Conservation (phyloP, 257 asterid genomes). For the Cruciata laevipes region DNA sequence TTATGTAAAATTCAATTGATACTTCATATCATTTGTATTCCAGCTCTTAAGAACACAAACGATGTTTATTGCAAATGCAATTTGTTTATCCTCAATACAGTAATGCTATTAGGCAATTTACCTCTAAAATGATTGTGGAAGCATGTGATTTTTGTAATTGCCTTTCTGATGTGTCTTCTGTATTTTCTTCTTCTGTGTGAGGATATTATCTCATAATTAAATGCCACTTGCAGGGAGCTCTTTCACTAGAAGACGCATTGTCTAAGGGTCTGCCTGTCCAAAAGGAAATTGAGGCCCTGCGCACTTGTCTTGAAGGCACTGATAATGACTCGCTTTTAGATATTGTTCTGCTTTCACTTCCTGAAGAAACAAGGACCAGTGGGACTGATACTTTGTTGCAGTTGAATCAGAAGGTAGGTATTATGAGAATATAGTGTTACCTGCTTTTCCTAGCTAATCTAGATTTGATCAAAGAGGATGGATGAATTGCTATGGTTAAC, state of each 20-base stretch:
- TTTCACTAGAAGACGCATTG: constrained; percentile 83
- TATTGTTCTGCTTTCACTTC: constrained; percentile 77
- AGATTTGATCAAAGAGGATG: neutral
- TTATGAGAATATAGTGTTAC: constrained; percentile 1
- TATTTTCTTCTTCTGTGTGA: neutral
- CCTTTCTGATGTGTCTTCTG: neutral
- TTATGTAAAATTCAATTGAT: neutral
- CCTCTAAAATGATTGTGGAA: neutral
- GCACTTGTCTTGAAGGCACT: constrained; percentile 54
- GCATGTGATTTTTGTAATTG: constrained; percentile 4
- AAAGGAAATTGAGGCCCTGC: constrained; percentile 67
- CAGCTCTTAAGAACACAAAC: neutral
- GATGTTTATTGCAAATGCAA: neutral
- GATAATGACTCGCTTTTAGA: constrained; percentile 59
- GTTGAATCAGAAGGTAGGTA: constrained; percentile 74
- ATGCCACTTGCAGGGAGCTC: constrained; percentile 56
- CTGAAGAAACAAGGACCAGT: constrained; percentile 57
- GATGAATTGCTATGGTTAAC: neutral
- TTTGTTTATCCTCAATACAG: neutral
- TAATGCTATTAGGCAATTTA: neutral
- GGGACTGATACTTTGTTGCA: constrained; percentile 76
- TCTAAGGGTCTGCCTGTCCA: constrained; percentile 81
- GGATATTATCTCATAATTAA: neutral
- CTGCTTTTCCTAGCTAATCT: neutral
- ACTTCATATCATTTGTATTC: neutral